Conservation (phyloP, 2,329 filamentous ascomycete species). For the Clathrospora elynae region DNA sequence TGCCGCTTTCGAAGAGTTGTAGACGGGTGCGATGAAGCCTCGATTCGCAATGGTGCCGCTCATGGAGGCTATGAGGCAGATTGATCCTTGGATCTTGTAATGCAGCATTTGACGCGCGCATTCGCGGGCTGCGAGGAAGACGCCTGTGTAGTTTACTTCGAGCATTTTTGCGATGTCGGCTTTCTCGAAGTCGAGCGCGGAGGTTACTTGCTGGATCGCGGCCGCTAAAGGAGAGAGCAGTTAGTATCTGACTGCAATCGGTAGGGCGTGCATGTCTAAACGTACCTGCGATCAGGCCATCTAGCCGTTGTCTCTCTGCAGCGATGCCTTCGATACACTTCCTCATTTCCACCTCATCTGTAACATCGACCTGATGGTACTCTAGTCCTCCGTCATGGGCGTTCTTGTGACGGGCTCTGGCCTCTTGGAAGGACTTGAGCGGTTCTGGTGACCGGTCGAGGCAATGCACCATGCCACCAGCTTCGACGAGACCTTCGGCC, state of each 20-base stretch:
- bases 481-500: constrained; percentile 73
- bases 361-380: constrained; percentile 80
- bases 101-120: constrained; percentile 66
- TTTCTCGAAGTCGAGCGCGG: constrained; percentile 74
- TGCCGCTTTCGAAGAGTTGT: constrained; percentile 76
- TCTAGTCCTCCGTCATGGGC: constrained; percentile 68
- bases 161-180: constrained; percentile 65
- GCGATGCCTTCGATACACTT: constrained; percentile 70
- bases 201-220: constrained; percentile 77
- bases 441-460: constrained; percentile 65
- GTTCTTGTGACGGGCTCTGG: constrained; percentile 64
- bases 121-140: constrained; percentile 65
- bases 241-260: neutral
- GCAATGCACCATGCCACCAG: constrained; percentile 72
- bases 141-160: constrained; percentile 63
- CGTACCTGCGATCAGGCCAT: constrained; percentile 70
- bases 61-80: constrained; percentile 67
- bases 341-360: constrained; percentile 70
- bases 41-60: constrained; percentile 64
- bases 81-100: constrained; percentile 61
- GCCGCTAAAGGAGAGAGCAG: constrained; percentile 54
- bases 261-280: neutral
- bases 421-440: constrained; percentile 63
- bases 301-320: constrained; percentile 69
- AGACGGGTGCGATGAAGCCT: constrained; percentile 67